Base-by-base conservation (phyloP, 495 filamentous ascomycete genomes). In the Clohesyomyces aquaticus region DNA sequence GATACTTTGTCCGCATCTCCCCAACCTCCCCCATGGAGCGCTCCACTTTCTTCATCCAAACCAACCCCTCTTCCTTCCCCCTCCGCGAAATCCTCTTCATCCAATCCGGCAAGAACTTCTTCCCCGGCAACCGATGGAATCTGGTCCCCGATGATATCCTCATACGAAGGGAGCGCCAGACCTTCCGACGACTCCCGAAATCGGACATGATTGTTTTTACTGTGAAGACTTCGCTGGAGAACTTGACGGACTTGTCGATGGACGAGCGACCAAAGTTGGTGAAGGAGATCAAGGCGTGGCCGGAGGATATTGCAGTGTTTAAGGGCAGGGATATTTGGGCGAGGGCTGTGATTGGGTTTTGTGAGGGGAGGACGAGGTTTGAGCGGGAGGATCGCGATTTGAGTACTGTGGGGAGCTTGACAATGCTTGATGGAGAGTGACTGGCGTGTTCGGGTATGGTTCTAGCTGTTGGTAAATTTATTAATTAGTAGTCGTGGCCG, bases 121-220 rank as follows among this genome's bases (percentile, higher is more conserved):
- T 68, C 41, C 41, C 60, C 4, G 66, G 66, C 9, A 50, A 29
- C 18, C 8, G 60, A 12, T n/a, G 18, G 12, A 53, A 52, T 21
- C 12, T 67, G 19, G 14, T n/a, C n/a, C 48, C 60, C 0, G 32
- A 26, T 2, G 4, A 32, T 18, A 42, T 84, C 47, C 69, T 80
- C 50, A 75, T 86, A 43, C 77, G 82, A 16, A 75, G 78, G 26
- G 83, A 86, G 65, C 73, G 82, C 21, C 83, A 86, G 66, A 84
- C 80, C 0, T 86, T 86, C 63, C 78, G 76, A 35, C 70, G 80
- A 1, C 68, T 86, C 38, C 78, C 78, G 23, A 76, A 77, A 1
- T 79, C 77, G 1, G 74, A 73, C 0, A 73, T 81, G 0, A 76
- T 86, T 12, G 69, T 83, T 10, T 85, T 86, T 62, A 81, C 79